Evolutionary conservation across 2,329 filamentous ascomycete species (phyloP), one percentile per base, ranked within the genome.

Genomic region (Fusarium floridanum): DNA sequence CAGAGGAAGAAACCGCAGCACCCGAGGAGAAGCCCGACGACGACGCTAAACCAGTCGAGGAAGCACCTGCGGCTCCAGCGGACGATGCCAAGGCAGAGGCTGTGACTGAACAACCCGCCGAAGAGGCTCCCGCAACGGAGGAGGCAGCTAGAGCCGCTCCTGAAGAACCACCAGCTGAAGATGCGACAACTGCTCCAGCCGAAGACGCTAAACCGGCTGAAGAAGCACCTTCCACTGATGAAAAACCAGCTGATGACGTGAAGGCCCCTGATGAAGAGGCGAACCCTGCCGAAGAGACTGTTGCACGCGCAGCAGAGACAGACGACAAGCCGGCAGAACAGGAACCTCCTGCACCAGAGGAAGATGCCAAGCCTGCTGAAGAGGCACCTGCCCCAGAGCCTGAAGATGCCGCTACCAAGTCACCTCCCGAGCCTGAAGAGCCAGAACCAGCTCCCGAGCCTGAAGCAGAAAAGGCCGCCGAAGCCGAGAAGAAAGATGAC

Each of bases 161-260:
- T 4, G 68, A 70, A 22, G 67, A 72, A 29, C 32, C 69, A 53
- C 50, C 68, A 22, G 39, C 48, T 36, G 62, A 68, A 50, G 70
- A 75, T 61, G 34, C 61, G 32, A 27, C 65, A 20, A 37, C 70
- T 48, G 66, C 53, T 50, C 59, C 62, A 27, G 45, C 39, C 27
- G 60, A 64, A 22, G 66, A 70, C 66, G 64, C 66, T 45, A 66
- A 71, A 39, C 43, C 65, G 56, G 45, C 61, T 45, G 64, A 76
- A 39, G 71, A 77, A 62, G 61, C 64, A 48, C 70, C 72, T 59
- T 67, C 61, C 66, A 70, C 76, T 71, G 72, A 77, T 64, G 69
- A 73, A n/a, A 73, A 79, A 62, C 71, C 68, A 73, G 73, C 69
- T 63, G 76, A 79, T 55, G 67, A 76, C 27, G 61, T 60, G 48